These are phyloP conservation scores for Colletotrichum euphorbiae DNA, from an alignment of 2,329 filamentous ascomycete species.

Conservation along the genomic window DNA sequence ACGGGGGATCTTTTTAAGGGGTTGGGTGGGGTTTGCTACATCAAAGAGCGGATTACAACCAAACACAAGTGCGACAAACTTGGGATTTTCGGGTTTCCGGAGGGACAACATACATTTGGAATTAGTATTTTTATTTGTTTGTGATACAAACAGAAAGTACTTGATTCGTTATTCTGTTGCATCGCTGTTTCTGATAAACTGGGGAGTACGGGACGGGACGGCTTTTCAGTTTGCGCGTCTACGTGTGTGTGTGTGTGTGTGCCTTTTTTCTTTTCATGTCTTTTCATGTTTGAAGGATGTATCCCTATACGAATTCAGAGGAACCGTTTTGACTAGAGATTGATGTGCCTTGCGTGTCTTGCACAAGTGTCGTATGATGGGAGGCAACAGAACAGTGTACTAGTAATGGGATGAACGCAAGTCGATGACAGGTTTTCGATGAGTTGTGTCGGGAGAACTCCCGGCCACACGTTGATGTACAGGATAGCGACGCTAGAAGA, in stretches of 20 bases:
- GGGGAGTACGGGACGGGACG: constrained; percentile 19
- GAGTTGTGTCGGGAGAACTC: too few species aligned
- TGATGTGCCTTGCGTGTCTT: background rate
- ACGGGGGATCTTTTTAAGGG: background rate
- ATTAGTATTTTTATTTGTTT: background rate
- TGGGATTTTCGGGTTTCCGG: background rate
- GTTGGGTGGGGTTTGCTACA: background rate
- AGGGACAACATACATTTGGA: background rate
- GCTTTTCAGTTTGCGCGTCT: background rate
- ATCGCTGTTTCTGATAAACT: background rate
- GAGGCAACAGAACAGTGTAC: too few species aligned
- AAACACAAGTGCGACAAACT: background rate
- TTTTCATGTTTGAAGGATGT: background rate
- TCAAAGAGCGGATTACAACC: constrained; percentile 25
- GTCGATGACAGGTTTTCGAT: too few species aligned
- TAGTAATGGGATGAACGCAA: too few species aligned
- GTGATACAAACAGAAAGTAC: constrained; percentile 1
- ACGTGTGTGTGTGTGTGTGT: background rate
- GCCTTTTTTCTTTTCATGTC: too few species aligned
- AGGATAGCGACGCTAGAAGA: too few species aligned
- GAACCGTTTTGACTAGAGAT: background rate
- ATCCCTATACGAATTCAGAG: background rate
- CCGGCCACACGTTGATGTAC: too few species aligned
- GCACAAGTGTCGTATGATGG: too few species aligned
- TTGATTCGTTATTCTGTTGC: background rate